Percentiles rank a stretch among this genome's conserved stretches.
These are phyloP conservation scores for Leccinum boreale DNA, from an alignment of 768 basidiomycete species.

Conservation along the genomic window DNA sequence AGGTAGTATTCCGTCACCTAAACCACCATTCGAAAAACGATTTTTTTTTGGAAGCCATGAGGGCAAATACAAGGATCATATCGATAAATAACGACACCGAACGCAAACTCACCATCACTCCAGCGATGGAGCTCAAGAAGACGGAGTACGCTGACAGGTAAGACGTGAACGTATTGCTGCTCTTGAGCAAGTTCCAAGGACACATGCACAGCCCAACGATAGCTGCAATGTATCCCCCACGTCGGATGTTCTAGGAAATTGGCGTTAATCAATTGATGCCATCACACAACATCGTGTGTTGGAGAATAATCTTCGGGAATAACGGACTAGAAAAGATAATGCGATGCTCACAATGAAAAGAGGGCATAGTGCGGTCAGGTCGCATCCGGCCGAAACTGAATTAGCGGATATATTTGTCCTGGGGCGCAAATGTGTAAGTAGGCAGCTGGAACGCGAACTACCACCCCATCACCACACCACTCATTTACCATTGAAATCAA, in stretches of 20 bases:
- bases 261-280: neutral
- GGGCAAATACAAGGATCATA: neutral
- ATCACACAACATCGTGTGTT: neutral
- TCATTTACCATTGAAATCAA: neutral
- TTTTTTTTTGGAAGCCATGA: neutral
- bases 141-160: slow-evolving; percentile 83
- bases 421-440: slow-evolving; percentile 3
- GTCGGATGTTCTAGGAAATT: slow-evolving; percentile 62
- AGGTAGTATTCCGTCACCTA: slow-evolving; percentile 80
- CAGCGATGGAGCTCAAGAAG: slow-evolving; percentile 77
- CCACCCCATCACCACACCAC: slow-evolving; percentile 7
- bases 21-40: neutral
- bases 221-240: slow-evolving; percentile 82
- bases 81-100: neutral
- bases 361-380: slow-evolving; percentile 74
- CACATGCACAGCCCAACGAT: slow-evolving; percentile 72
- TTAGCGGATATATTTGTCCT: slow-evolving; percentile 83
- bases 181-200: slow-evolving; percentile 74
- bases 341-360: slow-evolving; percentile 60
- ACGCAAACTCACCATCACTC: slow-evolving; percentile 58
- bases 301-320: neutral
- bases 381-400: slow-evolving; percentile 79
- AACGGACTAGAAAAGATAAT: neutral
- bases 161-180: slow-evolving; percentile 72
- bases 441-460: neutral